phyloP scores from a whole-genome alignment of 2,329 filamentous ascomycete species.

The Pseudogymnoascus sp. region DNA sequence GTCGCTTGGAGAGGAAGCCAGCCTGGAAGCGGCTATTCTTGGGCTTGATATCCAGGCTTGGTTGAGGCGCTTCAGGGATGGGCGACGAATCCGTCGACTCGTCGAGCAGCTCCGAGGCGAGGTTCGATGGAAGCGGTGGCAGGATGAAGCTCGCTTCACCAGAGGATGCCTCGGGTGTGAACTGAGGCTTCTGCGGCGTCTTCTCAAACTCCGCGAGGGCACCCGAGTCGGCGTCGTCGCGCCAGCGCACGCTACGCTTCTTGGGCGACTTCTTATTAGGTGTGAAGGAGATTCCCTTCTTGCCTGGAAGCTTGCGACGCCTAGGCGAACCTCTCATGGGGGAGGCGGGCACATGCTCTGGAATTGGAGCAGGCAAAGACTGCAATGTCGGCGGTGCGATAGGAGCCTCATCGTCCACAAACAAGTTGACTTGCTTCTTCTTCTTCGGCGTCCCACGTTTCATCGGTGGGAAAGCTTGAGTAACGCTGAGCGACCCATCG shows the following conservation, averaged over 20 bases:
- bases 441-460: constrained; percentile 72
- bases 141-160: constrained; percentile 35
- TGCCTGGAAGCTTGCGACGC: constrained; percentile 58
- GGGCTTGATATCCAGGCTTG: constrained; percentile 51
- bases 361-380: constrained; percentile 36
- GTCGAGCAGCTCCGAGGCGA: constrained; percentile 29
- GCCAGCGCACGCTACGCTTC: constrained; percentile 81
- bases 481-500: constrained; percentile 56
- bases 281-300: constrained; percentile 72
- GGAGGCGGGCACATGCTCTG: constrained; percentile 37
- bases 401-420: constrained; percentile 15
- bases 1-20: constrained; percentile 68
- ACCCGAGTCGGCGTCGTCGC: constrained; percentile 81
- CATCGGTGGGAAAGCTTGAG: constrained; percentile 60
- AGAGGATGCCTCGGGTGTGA: constrained; percentile 46
- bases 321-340: constrained; percentile 74
- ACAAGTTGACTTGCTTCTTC: constrained; percentile 42
- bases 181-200: constrained; percentile 65
- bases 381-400: constrained; percentile 21
- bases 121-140: constrained; percentile 47
- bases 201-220: constrained; percentile 84
- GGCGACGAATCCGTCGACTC: constrained; percentile 42
- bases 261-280: constrained; percentile 66
- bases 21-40: constrained; percentile 77
- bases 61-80: constrained; percentile 46